Percentiles rank a stretch among this genome's conserved stretches.
These are phyloP conservation scores for Cerioporus squamosus DNA, from an alignment of 1,284 basidiomycete species.

Conservation along the genomic window DNA sequence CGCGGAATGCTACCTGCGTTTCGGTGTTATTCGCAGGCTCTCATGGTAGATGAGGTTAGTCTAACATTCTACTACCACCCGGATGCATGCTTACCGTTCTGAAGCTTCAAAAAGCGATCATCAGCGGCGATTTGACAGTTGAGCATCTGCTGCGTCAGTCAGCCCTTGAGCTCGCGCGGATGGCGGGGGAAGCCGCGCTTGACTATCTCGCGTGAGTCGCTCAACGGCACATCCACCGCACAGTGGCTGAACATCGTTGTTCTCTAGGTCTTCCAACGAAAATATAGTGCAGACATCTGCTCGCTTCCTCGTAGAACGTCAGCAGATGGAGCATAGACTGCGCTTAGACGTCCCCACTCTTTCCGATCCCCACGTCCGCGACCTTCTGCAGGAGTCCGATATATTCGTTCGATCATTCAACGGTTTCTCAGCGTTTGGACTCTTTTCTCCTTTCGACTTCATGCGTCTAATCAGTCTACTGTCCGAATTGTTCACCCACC, in stretches of 20 bases:
- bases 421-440: constrained; percentile 66
- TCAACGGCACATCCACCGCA: constrained; percentile 15
- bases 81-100: not conserved
- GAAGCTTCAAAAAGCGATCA: constrained; percentile 67
- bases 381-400: constrained; percentile 83
- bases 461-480: constrained; percentile 71
- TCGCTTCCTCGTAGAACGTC: constrained; percentile 71
- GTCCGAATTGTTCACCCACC: constrained; percentile 72
- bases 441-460: constrained; percentile 78
- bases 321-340: constrained; percentile 76
- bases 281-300: constrained; percentile 70
- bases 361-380: constrained; percentile 68
- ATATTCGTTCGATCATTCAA: constrained; percentile 77
- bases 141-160: constrained; percentile 53
- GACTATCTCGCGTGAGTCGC: constrained; percentile 72
- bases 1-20: constrained; percentile 78
- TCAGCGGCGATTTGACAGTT: constrained; percentile 12
- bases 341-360: constrained; percentile 79
- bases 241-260: not conserved
- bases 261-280: constrained; percentile 65
- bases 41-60: constrained; percentile 81
- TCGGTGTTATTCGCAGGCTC: constrained; percentile 80
- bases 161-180: constrained; percentile 63
- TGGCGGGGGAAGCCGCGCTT: constrained; percentile 65
- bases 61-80: constrained; percentile 10